phyloP scores from a whole-genome alignment of 2,329 filamentous ascomycete genomes.

The Xylariaceae sp. region DNA sequence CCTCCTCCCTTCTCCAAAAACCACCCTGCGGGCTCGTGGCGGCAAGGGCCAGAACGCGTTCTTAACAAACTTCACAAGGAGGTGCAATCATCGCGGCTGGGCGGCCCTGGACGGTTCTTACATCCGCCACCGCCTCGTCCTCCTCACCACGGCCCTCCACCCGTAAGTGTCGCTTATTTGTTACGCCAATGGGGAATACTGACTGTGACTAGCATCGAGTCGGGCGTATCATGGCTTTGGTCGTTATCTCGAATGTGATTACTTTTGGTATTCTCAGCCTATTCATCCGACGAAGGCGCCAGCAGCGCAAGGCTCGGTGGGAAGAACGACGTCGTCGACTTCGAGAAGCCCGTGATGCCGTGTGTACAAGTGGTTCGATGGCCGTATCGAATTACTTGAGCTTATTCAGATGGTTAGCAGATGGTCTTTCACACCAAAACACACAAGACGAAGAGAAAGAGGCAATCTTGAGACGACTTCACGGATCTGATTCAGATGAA shows the following conservation, averaged over 20 bases:
- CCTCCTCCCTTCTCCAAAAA: too few relatives aligned
- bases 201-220: slow-evolving; percentile 6
- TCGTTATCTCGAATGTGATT: slow-evolving; percentile 5
- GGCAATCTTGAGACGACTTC: slow-evolving; percentile 27
- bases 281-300: slow-evolving; percentile 13
- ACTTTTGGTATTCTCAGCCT: slow-evolving; percentile 10
- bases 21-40: too few relatives aligned
- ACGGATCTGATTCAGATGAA: slow-evolving; percentile 26
- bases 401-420: slow-evolving; percentile 29
- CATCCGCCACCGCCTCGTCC: too few relatives aligned
- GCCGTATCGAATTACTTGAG: slow-evolving; percentile 26
- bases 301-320: slow-evolving; percentile 12
- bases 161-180: slow-evolving; percentile 10
- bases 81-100: too few relatives aligned
- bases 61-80: background rate
- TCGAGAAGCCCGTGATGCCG: slow-evolving; percentile 15
- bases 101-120: too few relatives aligned
- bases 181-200: background rate
- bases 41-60: slow-evolving; percentile 1
- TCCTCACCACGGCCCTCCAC: too few relatives aligned
- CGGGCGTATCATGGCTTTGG: slow-evolving; percentile 4
- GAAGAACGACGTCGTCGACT: slow-evolving; percentile 8
- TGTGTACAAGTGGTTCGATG: slow-evolving; percentile 16
- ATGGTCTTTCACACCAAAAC: slow-evolving; percentile 18
- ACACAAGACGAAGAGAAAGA: slow-evolving; percentile 36